Conservation (phyloP, 768 basidiomycete genomes). For the Tephrocybe sp. region DNA sequence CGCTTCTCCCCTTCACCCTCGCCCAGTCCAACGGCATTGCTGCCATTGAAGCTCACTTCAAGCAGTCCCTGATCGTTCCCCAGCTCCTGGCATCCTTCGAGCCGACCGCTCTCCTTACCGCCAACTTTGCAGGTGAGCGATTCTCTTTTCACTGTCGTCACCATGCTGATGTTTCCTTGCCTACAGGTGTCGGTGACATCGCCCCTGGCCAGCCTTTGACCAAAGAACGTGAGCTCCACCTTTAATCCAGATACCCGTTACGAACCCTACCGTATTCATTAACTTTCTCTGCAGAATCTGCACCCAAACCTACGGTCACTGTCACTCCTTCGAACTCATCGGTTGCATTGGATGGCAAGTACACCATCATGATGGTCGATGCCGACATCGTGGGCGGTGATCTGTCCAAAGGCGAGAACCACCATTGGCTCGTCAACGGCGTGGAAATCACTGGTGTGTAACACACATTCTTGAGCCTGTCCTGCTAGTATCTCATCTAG, state of each 20-base stretch:
- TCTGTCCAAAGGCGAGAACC: slow-evolving; percentile 55
- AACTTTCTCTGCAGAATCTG: slow-evolving; percentile 47
- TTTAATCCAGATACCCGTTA: no score
- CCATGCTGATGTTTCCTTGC: slow-evolving; percentile 1
- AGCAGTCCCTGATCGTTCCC: slow-evolving; percentile 58
- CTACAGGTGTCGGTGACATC: slow-evolving; percentile 42
- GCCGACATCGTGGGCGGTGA: slow-evolving; percentile 65
- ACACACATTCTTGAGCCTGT: neutral
- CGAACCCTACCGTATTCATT: no score
- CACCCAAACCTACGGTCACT: slow-evolving; percentile 49
- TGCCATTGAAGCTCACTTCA: slow-evolving; percentile 69
- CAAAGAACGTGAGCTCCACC: slow-evolving; percentile 47
- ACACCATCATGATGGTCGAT: slow-evolving; percentile 75
- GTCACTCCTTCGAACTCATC: slow-evolving; percentile 50
- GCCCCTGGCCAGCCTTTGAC: slow-evolving; percentile 58
- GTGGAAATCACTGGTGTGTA: slow-evolving; percentile 45
- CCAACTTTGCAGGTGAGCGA: slow-evolving; percentile 43
- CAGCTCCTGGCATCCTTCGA: slow-evolving; percentile 55
- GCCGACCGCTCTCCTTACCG: slow-evolving; percentile 54
- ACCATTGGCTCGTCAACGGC: slow-evolving; percentile 80
- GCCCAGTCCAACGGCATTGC: slow-evolving; percentile 49
- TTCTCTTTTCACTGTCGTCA: neutral
- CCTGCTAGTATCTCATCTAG: neutral
- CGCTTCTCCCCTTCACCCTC: slow-evolving; percentile 39
- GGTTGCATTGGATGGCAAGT: slow-evolving; percentile 43